Conservation (phyloP, 331 rosid genomes). For the Acacia concinna region DNA sequence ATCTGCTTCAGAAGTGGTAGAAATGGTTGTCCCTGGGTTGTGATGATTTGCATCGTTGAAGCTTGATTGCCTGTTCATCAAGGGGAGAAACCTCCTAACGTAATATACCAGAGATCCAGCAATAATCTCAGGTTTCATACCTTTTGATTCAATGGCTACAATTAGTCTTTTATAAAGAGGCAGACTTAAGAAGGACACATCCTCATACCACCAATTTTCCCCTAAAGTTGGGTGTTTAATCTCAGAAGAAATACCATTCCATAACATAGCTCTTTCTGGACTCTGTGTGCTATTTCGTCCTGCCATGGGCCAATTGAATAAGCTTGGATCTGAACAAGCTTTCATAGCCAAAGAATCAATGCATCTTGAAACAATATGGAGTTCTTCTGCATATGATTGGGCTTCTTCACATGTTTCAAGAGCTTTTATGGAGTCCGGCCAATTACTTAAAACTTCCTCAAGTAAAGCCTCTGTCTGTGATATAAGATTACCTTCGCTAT, state of each 20-base stretch:
- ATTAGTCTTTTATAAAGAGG: conserved; percentile 64
- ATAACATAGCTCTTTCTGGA: conserved; percentile 35
- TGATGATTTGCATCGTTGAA: conserved; percentile 45
- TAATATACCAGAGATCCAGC: conserved; percentile 68
- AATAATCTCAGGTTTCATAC: conserved; percentile 70
- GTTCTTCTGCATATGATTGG: conserved; percentile 64
- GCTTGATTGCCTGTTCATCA: conserved; percentile 70
- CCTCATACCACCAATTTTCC: conserved; percentile 92
- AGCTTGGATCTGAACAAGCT: conserved; percentile 65
- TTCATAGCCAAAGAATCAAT: conserved; percentile 81
- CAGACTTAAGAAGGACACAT: conserved; percentile 58
- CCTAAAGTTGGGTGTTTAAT: conserved; percentile 38
- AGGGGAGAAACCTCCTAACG: conserved; percentile 60
- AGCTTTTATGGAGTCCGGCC: conserved; percentile 78
- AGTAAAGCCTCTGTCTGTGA: conserved; percentile 54
- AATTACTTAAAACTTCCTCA: conserved; percentile 60
- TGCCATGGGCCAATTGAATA: conserved; percentile 59
- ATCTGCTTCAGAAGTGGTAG: conserved; percentile 51
- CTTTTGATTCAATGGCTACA: conserved; percentile 62
- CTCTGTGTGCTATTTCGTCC: conserved; percentile 29
- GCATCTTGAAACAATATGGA: conserved; percentile 81
- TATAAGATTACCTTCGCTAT: conserved; percentile 74
- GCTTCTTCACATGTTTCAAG: conserved; percentile 77
- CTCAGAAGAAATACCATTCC: conserved; percentile 61
- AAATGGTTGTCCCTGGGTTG: conserved; percentile 44